phyloP scores from a whole-genome alignment of 2,329 filamentous ascomycete species.

The Eurotiales sp. region DNA sequence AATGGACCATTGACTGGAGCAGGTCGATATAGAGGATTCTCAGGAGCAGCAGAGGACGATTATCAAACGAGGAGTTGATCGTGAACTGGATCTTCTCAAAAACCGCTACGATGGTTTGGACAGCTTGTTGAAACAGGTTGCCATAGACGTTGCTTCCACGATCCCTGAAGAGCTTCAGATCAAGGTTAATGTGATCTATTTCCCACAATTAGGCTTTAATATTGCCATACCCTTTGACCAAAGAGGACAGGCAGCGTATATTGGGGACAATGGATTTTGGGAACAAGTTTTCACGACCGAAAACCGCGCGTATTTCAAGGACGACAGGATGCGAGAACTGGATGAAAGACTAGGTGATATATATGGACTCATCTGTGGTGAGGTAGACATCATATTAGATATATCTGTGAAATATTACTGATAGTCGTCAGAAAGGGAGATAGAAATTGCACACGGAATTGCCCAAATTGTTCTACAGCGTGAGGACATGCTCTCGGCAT shows the following conservation, averaged over 20 bases:
- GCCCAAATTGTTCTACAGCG: constrained; percentile 66
- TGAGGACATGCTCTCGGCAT: constrained; percentile 60
- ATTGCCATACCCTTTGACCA: constrained; percentile 66
- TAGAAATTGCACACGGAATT: constrained; percentile 79
- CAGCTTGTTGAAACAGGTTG: constrained; percentile 65
- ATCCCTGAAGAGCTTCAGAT: constrained; percentile 57
- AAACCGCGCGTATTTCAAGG: constrained; percentile 79
- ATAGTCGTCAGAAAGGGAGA: constrained; percentile 65
- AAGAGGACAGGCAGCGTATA: constrained; percentile 59
- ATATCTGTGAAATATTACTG: neutral
- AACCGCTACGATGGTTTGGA: constrained; percentile 74
- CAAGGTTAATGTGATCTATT: constrained; percentile 75
- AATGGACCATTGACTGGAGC: neutral
- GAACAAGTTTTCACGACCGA: constrained; percentile 72
- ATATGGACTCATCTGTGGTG: constrained; percentile 77
- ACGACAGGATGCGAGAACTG: constrained; percentile 71
- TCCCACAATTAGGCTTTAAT: constrained; percentile 88
- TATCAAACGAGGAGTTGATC: constrained; percentile 67
- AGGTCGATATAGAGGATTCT: constrained; percentile 77
- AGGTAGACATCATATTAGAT: constrained; percentile 21
- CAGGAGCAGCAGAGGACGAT: constrained; percentile 67
- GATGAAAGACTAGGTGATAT: constrained; percentile 80
- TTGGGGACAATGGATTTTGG: constrained; percentile 67
- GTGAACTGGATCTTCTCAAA: constrained; percentile 73
- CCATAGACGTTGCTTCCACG: constrained; percentile 57